A percentile compares a stretch with the other conserved stretches of the same genome.
phyloP scores from a whole-genome alignment of 768 basidiomycete genomes.

The Leccinellum luteum region DNA sequence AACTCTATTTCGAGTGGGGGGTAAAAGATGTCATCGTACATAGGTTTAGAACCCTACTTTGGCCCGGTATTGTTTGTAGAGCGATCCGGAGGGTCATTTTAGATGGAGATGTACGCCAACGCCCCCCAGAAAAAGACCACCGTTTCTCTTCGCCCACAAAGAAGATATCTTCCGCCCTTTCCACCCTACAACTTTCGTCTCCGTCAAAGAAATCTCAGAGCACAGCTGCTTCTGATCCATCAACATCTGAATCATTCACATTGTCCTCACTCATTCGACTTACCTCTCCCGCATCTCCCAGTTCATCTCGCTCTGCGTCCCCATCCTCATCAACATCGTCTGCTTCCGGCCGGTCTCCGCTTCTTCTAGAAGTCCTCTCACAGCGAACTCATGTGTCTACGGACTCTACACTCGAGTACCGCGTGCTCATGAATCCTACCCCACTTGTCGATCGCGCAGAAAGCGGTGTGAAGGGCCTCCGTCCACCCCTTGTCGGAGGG shows the following conservation, averaged over 20 bases:
- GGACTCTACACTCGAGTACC: conserved; percentile 72
- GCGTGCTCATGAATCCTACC: conserved; percentile 70
- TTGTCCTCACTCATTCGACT: conserved; percentile 19
- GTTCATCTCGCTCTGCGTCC: conserved; percentile 1
- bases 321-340: conserved; percentile 12
- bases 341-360: conserved; percentile 35
- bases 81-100: conserved; percentile 66
- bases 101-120: conserved; percentile 38
- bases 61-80: conserved; percentile 70
- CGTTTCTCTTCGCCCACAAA: conserved; percentile 17
- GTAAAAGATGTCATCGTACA: conserved; percentile 79
- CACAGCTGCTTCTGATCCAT: background rate
- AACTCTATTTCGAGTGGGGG: conserved; percentile 92
- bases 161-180: conserved; percentile 9
- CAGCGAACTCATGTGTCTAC: conserved; percentile 67
- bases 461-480: conserved; percentile 61
- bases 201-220: conserved; percentile 11
- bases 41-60: conserved; percentile 79
- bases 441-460: conserved; percentile 64
- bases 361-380: conserved; percentile 67
- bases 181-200: conserved; percentile 16
- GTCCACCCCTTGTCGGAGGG: conserved; percentile 43
- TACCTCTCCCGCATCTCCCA: background rate
- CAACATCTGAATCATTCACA: conserved; percentile 3
- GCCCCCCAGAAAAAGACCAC: background rate